Evolutionary conservation across 306 rosid species (phyloP).

Genomic region (Inga leiocalycina): DNA sequence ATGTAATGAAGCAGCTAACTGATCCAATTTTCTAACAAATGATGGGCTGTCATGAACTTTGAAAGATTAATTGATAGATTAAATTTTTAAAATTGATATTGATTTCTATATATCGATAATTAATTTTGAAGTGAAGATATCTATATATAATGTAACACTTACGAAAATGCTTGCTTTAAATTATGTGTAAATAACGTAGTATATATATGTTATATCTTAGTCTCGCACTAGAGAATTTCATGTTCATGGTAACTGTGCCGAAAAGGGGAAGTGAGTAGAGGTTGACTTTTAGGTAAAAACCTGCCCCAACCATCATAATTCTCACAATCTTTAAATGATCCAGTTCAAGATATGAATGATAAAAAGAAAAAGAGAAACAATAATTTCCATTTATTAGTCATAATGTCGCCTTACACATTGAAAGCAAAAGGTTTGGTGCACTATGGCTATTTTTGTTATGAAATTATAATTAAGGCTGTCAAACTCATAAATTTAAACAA

Average conservation of each 20-base stretch:
- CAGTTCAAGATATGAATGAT: not conserved
- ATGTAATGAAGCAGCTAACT: not conserved
- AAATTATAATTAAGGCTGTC: too few relatives aligned
- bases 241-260: not conserved
- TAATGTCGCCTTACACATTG: not conserved
- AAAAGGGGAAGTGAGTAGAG: not conserved
- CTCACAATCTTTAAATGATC: not conserved
- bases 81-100: too few relatives aligned
- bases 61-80: not conserved
- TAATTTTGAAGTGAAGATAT: not conserved
- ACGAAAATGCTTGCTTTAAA: too few relatives aligned
- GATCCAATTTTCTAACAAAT: not conserved
- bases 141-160: not conserved
- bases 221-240: not conserved
- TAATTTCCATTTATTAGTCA: not conserved
- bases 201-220: too few relatives aligned
- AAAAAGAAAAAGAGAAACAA: not conserved
- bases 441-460: too few relatives aligned
- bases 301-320: not conserved
- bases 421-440: not conserved
- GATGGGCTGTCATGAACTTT: not conserved
- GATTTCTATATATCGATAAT: too few relatives aligned
- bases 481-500: too few relatives aligned
- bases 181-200: too few relatives aligned
- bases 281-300: not conserved